Evolutionary conservation across 768 basidiomycete species (phyloP).

Genomic region (Cystofilobasidium capitatum): DNA sequence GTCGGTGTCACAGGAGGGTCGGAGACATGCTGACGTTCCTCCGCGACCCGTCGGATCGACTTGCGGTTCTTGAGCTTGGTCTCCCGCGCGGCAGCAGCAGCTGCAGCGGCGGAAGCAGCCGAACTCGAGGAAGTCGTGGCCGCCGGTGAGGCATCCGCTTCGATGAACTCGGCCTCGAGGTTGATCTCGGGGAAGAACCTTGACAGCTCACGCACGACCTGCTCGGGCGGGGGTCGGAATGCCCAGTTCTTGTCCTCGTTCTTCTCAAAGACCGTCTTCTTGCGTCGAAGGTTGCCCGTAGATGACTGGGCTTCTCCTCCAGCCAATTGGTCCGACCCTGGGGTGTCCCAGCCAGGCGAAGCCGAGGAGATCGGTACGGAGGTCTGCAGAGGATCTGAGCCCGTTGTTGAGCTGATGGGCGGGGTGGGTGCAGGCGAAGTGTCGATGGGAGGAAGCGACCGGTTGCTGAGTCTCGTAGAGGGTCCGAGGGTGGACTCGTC

Average conservation of each 20-base stretch:
- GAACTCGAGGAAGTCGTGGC: neutral
- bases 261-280: conserved; percentile 53
- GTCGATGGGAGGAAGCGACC: conserved; percentile 26
- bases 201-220: conserved; percentile 83
- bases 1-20: conserved; percentile 52
- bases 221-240: conserved; percentile 79
- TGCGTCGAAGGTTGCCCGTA: conserved; percentile 22
- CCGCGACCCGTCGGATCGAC: conserved; percentile 83
- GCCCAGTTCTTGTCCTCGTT: conserved; percentile 69
- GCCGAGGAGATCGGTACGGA: neutral
- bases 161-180: conserved; percentile 89
- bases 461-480: conserved; percentile 8
- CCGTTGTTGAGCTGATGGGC: conserved; percentile 1
- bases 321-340: neutral
- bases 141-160: conserved; percentile 36
- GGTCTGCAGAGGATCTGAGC: neutral
- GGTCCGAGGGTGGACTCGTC: neutral
- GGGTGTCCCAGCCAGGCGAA: neutral
- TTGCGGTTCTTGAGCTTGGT: conserved; percentile 43
- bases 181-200: conserved; percentile 94
- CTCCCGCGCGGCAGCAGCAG: conserved; percentile 47
- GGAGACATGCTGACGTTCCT: conserved; percentile 60
- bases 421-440: neutral
- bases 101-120: conserved; percentile 59
- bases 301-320: neutral